Base-by-base conservation (phyloP, 257 asterid genomes). In the Solanum clarkiae region DNA sequence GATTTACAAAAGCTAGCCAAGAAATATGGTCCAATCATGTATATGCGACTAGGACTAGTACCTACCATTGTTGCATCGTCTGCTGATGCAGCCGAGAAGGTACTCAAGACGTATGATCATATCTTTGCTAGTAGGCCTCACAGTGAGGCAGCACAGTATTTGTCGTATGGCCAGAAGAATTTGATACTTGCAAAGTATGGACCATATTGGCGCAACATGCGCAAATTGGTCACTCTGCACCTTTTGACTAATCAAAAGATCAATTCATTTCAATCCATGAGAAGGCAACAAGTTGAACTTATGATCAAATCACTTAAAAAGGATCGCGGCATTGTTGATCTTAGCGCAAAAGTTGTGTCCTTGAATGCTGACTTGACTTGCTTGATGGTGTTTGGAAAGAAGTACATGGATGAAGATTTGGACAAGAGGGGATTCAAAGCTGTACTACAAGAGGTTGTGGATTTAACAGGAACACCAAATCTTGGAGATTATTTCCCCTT, bases 41-140 rank as follows among this genome's bases (percentile, higher is more conserved):
- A 70, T 20, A 68, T 88, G 80, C 54, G 65, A 5, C 40, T 86
- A 13, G 90, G 90, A 4, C 80, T 15, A 18, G 80, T 84, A 57
- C 90, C 88, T 22, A 71, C 87, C 20, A 40, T 83, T 40, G 45
- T 88, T 36, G 85, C 84, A 47, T 88, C 90, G 1, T 88, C 90
- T 1, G 85, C 83, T 6, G 80, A 75, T 36, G 40, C 80, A 4
- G 88, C 86, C 14, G 86, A 83, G 53, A 75, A 60, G 49, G 77
- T 88, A 83, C 84, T 88, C 36, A 88, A 79, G 36, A 85, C 85
- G n/a, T 7, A 84, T 18, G 90, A 82, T 56, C 81, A 69, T 3
- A 53, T 74, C n/a, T 87, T 87, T 70, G 88, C 90, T 16, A 82
- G 63, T 11, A 82, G 90, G 65, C 90, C 90, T 74, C 8, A 82